Base-by-base conservation (phyloP, 2,329 filamentous ascomycete species). In the Exophiala mesophila region DNA sequence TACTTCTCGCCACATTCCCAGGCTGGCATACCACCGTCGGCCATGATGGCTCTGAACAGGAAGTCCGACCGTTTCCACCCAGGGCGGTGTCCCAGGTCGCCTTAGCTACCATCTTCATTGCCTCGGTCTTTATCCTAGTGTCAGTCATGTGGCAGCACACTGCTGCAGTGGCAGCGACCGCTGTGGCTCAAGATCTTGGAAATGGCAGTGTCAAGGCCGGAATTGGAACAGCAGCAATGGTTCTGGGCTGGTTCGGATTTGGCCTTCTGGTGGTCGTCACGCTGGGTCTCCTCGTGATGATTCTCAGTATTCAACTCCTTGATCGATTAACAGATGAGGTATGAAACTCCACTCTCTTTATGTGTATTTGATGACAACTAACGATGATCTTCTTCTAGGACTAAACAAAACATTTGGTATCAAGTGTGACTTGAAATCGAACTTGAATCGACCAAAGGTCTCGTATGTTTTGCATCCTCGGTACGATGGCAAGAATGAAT, bases 171-270 rank as follows among this genome's bases (percentile, higher is more conserved):
- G 90, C 90, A 23, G 92, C 92, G 16, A 88, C 88, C 47, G 85
- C 94, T 53, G 89, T 98, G 53, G 88, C 89, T 1, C 86, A 94
- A 71, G 88, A 94, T 60, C 78, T 96, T 54, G 89, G 84, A 24
- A 96, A 96, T 63, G 89, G 89, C 31, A 86, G 82, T 53, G 86
- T 96, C 44, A 80, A 76, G 63, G 87, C 83, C 43, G 89, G 89
- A 23, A 88, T 96, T 9, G 89, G 89, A n/a, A 89, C 87, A 36
- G 86, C 83, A 28, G 90, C 92, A 43, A 97, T 98, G 87, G 86
- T 96, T 13, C 74, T 98, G 59, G 92, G 92, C 45, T 98, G 92
- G 92, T 97, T 98, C 67, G 86, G 87, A 30, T 97, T 98, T 60
- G 84, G 86, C 16, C 66, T 97, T 39, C 74, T 98, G 53, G 94